Conservation (phyloP, 257 asterid genomes). For the Nicotiana sylvestris region DNA sequence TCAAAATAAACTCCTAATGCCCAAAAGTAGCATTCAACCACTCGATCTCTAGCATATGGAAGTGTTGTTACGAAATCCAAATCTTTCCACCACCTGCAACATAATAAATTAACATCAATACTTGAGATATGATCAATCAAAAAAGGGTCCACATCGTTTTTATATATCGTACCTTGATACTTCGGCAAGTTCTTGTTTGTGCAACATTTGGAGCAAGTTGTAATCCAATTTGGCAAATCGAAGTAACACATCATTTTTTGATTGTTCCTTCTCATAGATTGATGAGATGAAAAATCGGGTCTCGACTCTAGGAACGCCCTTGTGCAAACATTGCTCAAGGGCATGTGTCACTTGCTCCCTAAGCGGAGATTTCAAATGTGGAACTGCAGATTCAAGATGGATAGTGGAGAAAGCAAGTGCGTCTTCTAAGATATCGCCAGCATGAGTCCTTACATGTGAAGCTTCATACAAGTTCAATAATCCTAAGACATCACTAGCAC, state of each 20-base stretch:
- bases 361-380: conserved; percentile 13
- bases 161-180: too few relatives aligned
- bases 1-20: conserved; percentile 11
- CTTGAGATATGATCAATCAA: background rate
- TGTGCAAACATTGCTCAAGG: conserved; percentile 25
- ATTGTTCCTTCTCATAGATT: conserved; percentile 18
- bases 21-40: conserved; percentile 28
- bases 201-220: too few relatives aligned
- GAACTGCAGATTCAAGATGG: conserved; percentile 16
- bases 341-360: conserved; percentile 27
- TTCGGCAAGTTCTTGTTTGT: too few relatives aligned
- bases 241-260: conserved; percentile 8
- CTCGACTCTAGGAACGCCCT: conserved; percentile 29
- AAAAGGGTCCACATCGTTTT: too few relatives aligned
- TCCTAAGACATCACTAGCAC: background rate
- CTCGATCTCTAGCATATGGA: conserved; percentile 20
- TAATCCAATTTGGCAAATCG: too few relatives aligned
- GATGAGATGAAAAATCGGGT: conserved; percentile 15
- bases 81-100: conserved; percentile 20
- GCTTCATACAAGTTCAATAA: conserved; percentile 33
- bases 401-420: conserved; percentile 15
- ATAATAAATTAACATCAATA: background rate
- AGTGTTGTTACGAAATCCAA: conserved; percentile 13
- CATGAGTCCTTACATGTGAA: conserved; percentile 27
- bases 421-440: conserved; percentile 29